A percentile compares a stretch with the other conserved stretches of the same genome.
Conservation (phyloP, 208 protist genomes). For the Kentomonas sorsogonicus region DNA sequence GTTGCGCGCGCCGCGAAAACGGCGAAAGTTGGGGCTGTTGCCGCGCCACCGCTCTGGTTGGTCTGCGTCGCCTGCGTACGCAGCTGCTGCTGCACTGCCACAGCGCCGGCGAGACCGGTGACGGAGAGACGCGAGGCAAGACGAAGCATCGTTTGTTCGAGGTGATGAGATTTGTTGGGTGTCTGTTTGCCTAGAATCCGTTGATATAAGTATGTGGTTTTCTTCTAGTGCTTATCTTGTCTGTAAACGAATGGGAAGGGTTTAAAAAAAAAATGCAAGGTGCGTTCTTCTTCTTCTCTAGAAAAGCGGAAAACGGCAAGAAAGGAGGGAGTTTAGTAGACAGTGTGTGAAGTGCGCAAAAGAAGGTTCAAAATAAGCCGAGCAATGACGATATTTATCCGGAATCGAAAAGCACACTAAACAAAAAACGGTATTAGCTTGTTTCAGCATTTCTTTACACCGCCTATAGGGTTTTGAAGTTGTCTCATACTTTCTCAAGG, state of each 20-base stretch:
- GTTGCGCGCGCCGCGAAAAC: conserved; percentile 14
- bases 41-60: no score
- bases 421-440: neutral
- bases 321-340: no score
- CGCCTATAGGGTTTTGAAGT: no score
- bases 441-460: no score
- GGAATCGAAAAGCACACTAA: neutral
- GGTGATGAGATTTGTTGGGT: no score
- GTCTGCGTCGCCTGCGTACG: no score
- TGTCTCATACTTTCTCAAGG: no score
- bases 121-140: conserved; percentile 18
- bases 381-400: neutral
- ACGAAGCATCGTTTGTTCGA: conserved; percentile 29
- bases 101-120: conserved; percentile 5
- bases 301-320: no score
- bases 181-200: no score
- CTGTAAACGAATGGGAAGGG: neutral
- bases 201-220: no score
- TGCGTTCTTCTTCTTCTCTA: no score
- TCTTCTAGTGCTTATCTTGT: conserved; percentile 9
- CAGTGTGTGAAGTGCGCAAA: no score
- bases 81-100: conserved; percentile 15
- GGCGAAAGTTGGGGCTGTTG: neutral
- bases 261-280: neutral
- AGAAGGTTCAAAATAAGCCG: neutral